Evolutionary conservation across 768 basidiomycete genomes (phyloP).

Genomic region (Rhizopogon salebrosus): DNA sequence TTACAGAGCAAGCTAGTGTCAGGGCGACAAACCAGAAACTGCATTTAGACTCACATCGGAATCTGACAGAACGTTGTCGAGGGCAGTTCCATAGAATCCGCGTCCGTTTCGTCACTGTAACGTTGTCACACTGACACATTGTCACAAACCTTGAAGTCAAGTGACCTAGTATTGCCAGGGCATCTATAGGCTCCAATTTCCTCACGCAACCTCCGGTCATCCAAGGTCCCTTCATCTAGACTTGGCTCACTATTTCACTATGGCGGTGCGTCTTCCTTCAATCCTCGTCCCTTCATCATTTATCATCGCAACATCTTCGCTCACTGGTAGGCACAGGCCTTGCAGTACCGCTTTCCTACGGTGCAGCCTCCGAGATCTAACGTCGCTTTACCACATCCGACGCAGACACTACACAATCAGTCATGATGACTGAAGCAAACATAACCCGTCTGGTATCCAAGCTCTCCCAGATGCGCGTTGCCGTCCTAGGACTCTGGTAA

Average conservation of each 20-base stretch:
- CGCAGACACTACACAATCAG: slow-evolving; percentile 34
- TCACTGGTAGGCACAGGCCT: slow-evolving; percentile 51
- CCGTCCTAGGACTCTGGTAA: slow-evolving; percentile 93
- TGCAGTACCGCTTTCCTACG: slow-evolving; percentile 83
- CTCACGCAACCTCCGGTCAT: slow-evolving; percentile 59
- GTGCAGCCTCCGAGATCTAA: slow-evolving; percentile 83
- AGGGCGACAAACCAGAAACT: too few relatives aligned
- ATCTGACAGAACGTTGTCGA: too few relatives aligned
- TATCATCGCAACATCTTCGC: background rate
- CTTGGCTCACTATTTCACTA: slow-evolving; percentile 92
- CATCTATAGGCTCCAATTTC: slow-evolving; percentile 38
- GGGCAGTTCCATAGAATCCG: too few relatives aligned
- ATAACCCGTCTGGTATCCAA: slow-evolving; percentile 86
- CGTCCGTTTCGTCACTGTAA: too few relatives aligned
- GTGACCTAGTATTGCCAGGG: background rate
- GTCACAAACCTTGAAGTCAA: too few relatives aligned
- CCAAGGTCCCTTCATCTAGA: slow-evolving; percentile 86
- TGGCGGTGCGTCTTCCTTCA: slow-evolving; percentile 54
- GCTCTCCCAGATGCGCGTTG: slow-evolving; percentile 93
- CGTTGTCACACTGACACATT: too few relatives aligned
- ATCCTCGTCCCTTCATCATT: background rate
- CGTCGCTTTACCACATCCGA: slow-evolving; percentile 53
- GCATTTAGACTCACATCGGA: too few relatives aligned
- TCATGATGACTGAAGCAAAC: slow-evolving; percentile 91
- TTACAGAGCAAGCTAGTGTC: too few relatives aligned